Percentiles rank a stretch among this genome's conserved stretches.
These are phyloP conservation scores for Thielaviopsis cerberus DNA, from an alignment of 2,329 filamentous ascomycete genomes.

Conservation along the genomic window DNA sequence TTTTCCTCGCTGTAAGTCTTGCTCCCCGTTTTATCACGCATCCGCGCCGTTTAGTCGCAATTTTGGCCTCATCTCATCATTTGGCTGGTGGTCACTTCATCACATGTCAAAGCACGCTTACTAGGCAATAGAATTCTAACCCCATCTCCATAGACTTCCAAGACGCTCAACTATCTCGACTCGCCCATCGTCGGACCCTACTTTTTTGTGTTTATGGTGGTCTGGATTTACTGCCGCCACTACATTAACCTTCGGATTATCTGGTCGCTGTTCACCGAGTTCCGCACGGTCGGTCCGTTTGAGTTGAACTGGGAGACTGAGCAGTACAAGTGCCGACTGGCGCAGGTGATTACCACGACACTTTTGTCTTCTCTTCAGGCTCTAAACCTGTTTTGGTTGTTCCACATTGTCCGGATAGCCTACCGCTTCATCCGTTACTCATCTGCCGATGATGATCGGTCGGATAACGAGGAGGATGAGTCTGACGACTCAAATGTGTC, in stretches of 20 bases:
- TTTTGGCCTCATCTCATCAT: too few species aligned
- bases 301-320: constrained; percentile 57
- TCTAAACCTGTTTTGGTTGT: constrained; percentile 68
- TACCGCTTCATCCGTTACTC: constrained; percentile 48
- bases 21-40: background rate
- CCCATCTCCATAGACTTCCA: constrained; percentile 47
- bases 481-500: constrained; percentile 23
- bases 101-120: constrained; percentile 8
- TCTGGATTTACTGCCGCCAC: constrained; percentile 84
- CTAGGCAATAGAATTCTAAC: background rate
- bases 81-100: background rate
- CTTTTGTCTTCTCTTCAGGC: constrained; percentile 52
- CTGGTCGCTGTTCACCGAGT: constrained; percentile 56
- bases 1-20: constrained; percentile 68
- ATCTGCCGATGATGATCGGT: constrained; percentile 50
- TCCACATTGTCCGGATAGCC: constrained; percentile 56
- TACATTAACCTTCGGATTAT: constrained; percentile 65
- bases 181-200: constrained; percentile 61
- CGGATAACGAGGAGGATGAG: constrained; percentile 47
- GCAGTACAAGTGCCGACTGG: constrained; percentile 59
- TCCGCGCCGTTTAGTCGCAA: too few species aligned
- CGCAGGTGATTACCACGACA: constrained; percentile 45
- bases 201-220: constrained; percentile 61
- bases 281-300: constrained; percentile 55
- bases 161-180: constrained; percentile 80